phyloP scores from a whole-genome alignment of 768 basidiomycete species.

The Lactarius trivialis region DNA sequence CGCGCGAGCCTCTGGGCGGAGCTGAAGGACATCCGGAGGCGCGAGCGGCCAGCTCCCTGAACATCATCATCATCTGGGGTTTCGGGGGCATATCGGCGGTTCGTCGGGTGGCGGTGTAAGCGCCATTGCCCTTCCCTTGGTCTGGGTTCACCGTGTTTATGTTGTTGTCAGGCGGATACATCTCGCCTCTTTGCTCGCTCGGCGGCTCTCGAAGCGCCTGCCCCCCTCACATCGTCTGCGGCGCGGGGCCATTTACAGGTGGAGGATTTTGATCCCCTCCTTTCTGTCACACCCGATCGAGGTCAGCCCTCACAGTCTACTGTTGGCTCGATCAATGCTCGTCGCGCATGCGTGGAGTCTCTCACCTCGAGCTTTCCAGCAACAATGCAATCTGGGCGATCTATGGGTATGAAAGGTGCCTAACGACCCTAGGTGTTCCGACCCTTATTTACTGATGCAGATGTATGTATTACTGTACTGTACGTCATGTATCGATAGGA shows the following conservation, averaged over 20 bases:
- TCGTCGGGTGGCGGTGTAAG: neutral
- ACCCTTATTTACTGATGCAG: no score
- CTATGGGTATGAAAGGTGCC: no score
- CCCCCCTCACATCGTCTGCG: neutral
- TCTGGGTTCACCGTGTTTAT: no score
- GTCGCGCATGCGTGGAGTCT: no score
- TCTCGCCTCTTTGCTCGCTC: neutral
- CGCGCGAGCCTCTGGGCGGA: constrained; percentile 22
- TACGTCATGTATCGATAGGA: no score
- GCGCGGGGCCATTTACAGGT: neutral
- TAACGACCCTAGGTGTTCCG: no score
- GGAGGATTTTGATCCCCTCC: neutral
- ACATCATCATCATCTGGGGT: no score
- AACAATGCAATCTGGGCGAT: neutral
- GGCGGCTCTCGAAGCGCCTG: neutral
- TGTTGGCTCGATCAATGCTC: neutral
- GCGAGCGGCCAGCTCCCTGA: constrained; percentile 1
- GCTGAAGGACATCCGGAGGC: constrained; percentile 20
- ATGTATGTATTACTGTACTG: no score
- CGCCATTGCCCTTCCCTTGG: no score
- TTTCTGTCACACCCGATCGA: neutral
- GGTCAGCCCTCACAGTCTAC: neutral
- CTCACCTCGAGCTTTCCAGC: neutral
- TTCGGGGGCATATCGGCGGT: neutral
- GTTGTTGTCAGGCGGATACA: no score